These are phyloP conservation scores for Acephala macrosclerotiorum DNA, from an alignment of 2,329 filamentous ascomycete genomes.

Conservation along the genomic window DNA sequence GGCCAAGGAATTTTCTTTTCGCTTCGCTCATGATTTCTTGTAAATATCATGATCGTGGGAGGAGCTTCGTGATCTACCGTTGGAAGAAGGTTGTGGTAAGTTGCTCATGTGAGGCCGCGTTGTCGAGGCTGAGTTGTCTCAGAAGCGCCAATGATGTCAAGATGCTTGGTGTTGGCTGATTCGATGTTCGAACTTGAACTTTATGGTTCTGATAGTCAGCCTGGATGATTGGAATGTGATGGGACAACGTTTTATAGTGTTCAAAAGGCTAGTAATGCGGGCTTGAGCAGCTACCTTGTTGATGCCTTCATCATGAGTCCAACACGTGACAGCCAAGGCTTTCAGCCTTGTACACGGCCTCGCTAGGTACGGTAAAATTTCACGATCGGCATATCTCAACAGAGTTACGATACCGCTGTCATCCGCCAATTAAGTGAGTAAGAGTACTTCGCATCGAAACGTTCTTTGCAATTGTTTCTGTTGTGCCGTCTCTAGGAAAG, in stretches of 20 bases:
- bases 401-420: too few relatives aligned
- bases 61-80: not conserved
- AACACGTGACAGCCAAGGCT: not conserved
- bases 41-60: conserved; percentile 7
- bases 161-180: not conserved
- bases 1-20: conserved; percentile 42
- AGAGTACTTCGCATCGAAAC: too few relatives aligned
- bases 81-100: not conserved
- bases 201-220: not conserved
- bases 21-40: conserved; percentile 38
- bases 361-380: too few relatives aligned
- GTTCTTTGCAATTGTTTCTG: too few relatives aligned
- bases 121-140: conserved; percentile 11
- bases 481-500: too few relatives aligned
- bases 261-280: not conserved
- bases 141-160: not conserved
- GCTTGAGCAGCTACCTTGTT: not conserved
- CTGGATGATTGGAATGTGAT: not conserved
- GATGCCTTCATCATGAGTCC: not conserved
- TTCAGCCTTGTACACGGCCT: not conserved
- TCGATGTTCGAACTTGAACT: not conserved
- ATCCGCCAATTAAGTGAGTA: too few relatives aligned
- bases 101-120: conserved; percentile 12
- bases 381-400: too few relatives aligned
- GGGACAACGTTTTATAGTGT: not conserved